Evolutionary conservation across 345 rosid species (phyloP), one percentile per base, ranked within the genome.

Genomic region (Syzygium aqueum): DNA sequence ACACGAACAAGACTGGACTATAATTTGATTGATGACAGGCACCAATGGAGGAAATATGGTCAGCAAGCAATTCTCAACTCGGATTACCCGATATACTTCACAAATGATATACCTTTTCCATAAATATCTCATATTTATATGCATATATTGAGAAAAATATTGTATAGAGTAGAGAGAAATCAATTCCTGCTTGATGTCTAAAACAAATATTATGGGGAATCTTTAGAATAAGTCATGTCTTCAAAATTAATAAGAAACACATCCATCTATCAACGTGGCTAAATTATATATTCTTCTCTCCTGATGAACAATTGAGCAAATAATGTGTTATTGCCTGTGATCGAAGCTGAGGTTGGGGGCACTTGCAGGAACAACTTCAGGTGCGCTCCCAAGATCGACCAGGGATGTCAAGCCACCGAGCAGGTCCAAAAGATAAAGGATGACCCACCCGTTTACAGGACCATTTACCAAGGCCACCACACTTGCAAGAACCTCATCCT

Each of bases 401-500:
- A 91, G 84, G 86, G 90, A 30, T 94, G 95, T 84, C 90, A 85
- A 89, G 95, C 95, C 28, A 92, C 89, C 53, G 93, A 94, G 86
- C 94, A 93, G 37, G 92, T 94, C 59, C 94, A 94, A 53, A 88
- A 53, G 92, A 78, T 89, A 50, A 87, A 87, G 73, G 73, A 88
- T 14, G 77, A 88, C 53, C 93, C 94, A 17, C 89, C 93, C n/a
- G 40, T 84, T 25, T 94, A 90, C 88, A 89, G 89, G 27, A 91
- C 92, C 85, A 90, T 92, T 23, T 94, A 93, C 89, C 87, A 78
- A 25, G 92, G 92, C 49, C 88, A 46, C 40, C 95, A 94, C 92
- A 92, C 94, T 11, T 91, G 91, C 90, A 87, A 65, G 53, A 84
- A 84, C 52, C 40, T 84, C 54, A 1, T 7, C 1, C 86, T 57